A percentile compares a stretch with the other conserved stretches of the same genome.
Conservation (phyloP, 148 eudicot species). For the Oxyria digyna region DNA sequence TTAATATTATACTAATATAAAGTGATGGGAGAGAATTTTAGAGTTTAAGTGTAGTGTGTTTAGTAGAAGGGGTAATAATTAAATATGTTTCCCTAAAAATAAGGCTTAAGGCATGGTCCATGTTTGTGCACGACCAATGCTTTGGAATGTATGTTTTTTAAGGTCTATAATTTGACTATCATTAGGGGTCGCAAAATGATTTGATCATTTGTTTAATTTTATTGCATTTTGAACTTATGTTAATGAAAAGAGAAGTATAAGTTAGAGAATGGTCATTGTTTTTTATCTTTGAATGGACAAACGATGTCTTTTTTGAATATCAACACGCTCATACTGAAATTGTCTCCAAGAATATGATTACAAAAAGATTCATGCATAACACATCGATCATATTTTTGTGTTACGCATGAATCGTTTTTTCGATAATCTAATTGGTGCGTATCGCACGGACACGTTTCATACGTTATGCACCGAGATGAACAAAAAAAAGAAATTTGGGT, state of each 20-base stretch:
- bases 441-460: no score
- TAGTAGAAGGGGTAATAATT: neutral
- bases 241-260: neutral
- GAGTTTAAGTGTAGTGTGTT: slow-evolving; percentile 5
- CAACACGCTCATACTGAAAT: no score
- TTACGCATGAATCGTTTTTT: no score
- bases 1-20: neutral
- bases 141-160: slow-evolving; percentile 8
- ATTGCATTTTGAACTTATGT: neutral
- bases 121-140: slow-evolving; percentile 10
- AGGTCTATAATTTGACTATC: slow-evolving; percentile 8
- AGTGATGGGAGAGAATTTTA: neutral
- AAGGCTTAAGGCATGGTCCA: slow-evolving; percentile 9
- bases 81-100: slow-evolving; percentile 1
- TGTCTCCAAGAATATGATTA: no score
- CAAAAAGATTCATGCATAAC: no score
- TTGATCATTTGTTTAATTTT: neutral
- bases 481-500: no score
- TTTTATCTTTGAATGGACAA: no score
- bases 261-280: no score
- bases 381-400: no score
- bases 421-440: no score
- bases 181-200: neutral
- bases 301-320: no score
- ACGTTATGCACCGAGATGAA: no score